Conservation (phyloP, 1,139 yeast species). For the Magnusiomyces clavatus region DNA sequence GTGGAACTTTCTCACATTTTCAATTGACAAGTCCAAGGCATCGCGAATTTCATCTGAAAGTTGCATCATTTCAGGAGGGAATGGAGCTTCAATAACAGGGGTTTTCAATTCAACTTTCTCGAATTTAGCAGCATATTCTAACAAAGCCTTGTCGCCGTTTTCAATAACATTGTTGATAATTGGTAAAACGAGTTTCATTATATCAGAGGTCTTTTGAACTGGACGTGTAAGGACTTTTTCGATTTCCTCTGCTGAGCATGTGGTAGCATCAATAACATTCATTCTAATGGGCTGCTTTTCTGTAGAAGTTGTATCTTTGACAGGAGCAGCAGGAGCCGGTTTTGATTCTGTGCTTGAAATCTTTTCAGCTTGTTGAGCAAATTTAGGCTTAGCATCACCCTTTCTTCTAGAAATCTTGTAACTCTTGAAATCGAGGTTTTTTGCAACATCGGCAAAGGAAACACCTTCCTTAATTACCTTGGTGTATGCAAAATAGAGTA, state of each 20-base stretch:
- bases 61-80: slow-evolving; percentile 66
- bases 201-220: slow-evolving; percentile 81
- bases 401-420: slow-evolving; percentile 80
- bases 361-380: slow-evolving; percentile 33
- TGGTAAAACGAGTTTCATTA: slow-evolving; percentile 86
- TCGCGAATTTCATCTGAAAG: slow-evolving; percentile 68
- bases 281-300: slow-evolving; percentile 44
- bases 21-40: slow-evolving; percentile 84
- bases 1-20: slow-evolving; percentile 86
- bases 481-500: slow-evolving; percentile 83
- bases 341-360: slow-evolving; percentile 15
- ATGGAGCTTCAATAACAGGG: slow-evolving; percentile 84
- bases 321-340: slow-evolving; percentile 13
- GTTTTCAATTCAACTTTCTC: slow-evolving; percentile 68
- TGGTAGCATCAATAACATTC: slow-evolving; percentile 49
- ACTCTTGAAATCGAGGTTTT: slow-evolving; percentile 74
- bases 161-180: slow-evolving; percentile 69
- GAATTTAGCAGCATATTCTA: slow-evolving; percentile 83
- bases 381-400: slow-evolving; percentile 91
- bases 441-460: slow-evolving; percentile 69
- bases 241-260: slow-evolving; percentile 40
- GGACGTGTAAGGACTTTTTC: slow-evolving; percentile 71
- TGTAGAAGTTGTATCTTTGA: slow-evolving; percentile 16
- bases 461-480: slow-evolving; percentile 82
- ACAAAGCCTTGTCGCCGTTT: slow-evolving; percentile 77